phyloP scores from a whole-genome alignment of 495 filamentous ascomycete species.

The Aspergillus bertholletiae region DNA sequence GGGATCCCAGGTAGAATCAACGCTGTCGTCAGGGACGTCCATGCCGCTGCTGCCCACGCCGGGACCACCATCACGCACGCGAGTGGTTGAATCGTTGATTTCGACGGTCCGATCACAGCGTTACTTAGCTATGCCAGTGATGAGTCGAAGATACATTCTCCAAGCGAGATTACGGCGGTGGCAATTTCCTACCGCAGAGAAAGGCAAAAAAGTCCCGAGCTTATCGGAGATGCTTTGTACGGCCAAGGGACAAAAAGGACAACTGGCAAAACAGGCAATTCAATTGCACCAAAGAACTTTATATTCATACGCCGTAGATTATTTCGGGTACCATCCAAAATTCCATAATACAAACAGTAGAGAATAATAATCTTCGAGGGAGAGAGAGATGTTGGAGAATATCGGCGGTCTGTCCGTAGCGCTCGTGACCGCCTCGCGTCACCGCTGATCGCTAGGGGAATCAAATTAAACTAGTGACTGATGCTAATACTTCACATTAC shows the following conservation, averaged over 20 bases:
- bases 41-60: slow-evolving; percentile 11
- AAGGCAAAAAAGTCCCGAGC: background rate
- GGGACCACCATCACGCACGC: slow-evolving; percentile 5
- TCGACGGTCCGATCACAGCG: background rate
- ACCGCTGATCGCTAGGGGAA: no score
- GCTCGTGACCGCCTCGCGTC: background rate
- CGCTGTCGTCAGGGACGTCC: slow-evolving; percentile 9
- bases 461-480: no score
- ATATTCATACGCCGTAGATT: no score
- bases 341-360: no score
- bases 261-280: no score
- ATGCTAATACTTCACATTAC: no score
- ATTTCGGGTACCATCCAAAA: no score
- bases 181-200: background rate
- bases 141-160: background rate
- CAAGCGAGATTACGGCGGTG: background rate
- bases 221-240: background rate
- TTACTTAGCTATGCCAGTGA: background rate
- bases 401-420: background rate
- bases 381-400: no score
- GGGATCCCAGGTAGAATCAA: slow-evolving; percentile 8
- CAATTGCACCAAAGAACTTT: no score
- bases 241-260: no score
- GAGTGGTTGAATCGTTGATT: background rate
- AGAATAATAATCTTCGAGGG: no score